Base-by-base conservation (phyloP, 768 basidiomycete genomes). In the Cystofilobasidium ferigula region DNA sequence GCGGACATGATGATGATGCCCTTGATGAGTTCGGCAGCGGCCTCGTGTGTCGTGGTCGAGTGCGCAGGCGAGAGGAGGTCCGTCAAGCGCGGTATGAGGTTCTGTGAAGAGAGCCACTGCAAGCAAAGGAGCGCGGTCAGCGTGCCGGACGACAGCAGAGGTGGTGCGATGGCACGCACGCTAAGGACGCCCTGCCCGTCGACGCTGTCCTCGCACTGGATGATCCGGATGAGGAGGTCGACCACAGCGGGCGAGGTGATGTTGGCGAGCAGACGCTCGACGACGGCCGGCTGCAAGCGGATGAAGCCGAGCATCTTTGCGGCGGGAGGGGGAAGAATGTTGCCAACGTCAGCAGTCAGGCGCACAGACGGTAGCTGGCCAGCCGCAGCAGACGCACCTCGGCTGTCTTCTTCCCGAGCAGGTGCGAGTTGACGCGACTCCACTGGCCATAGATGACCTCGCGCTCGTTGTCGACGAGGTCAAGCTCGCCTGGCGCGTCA, bases 1-100 rank as follows among this genome's bases (percentile, higher is more conserved):
- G 91, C 86, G 40, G 91, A 89, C 81, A 95, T 86, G 42, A 89
- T 87, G 69, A 99, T 92, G 69, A 98, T 91, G 58, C 86, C 86
- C 75, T 94, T 94, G 72, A 98, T 84, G 62, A 97, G 81, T 65
- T 99, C 95, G 0, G 90, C 82, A 36, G 90, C 88, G 64, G 90
- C 85, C 10, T 83, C 80, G 76, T 98, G 95, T 63, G 87, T 83
- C 64, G 89, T 85, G 40, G 84, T 79, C 26, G 84, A 81, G 67
- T 88, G 79, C 13, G 80, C 74, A 0, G 95, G 91, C 18, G 91
- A 88, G 28, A 99, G 82, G 54, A 92, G 80, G 69, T 84, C 83
- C 67, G 94, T 81, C 20, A 97, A 81, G 59, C 86, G 84, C 30
- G 82, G 82, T 77, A 97, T 89, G 45, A 97, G 82, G 67, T 83